Conservation (phyloP, 345 rosid genomes). For the Eucalyptus polybractea region DNA sequence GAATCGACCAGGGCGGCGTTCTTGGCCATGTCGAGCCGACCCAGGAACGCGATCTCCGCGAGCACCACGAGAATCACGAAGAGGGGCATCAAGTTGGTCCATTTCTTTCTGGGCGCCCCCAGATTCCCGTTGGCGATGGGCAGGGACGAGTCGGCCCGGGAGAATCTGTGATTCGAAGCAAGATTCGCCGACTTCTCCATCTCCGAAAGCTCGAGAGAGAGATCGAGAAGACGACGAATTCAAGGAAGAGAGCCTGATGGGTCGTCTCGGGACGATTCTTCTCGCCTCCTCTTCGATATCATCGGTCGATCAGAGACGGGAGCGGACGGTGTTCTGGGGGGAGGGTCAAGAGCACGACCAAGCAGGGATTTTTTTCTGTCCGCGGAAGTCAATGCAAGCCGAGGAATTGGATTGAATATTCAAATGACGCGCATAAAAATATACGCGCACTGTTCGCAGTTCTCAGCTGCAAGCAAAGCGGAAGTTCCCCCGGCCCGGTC, state of each 20-base stretch:
- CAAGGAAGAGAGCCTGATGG: neutral
- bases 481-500: neutral
- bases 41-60: slow-evolving; percentile 71
- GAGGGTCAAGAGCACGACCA: neutral
- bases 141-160: slow-evolving; percentile 18
- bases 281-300: neutral
- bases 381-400: neutral
- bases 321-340: neutral
- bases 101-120: slow-evolving; percentile 32
- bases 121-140: slow-evolving; percentile 14
- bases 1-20: slow-evolving; percentile 56
- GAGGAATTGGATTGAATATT: neutral
- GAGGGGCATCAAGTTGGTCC: slow-evolving; percentile 48
- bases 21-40: slow-evolving; percentile 65
- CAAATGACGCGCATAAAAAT: neutral
- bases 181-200: slow-evolving; percentile 26
- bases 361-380: neutral
- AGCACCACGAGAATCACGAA: slow-evolving; percentile 57
- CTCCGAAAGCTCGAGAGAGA: neutral
- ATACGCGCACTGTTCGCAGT: neutral
- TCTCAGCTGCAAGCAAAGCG: neutral
- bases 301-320: neutral
- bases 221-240: neutral
- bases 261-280: neutral
- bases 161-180: slow-evolving; percentile 48